Evolutionary conservation across 2,329 filamentous ascomycete species (phyloP).

Genomic region (Talaromyces sp.): DNA sequence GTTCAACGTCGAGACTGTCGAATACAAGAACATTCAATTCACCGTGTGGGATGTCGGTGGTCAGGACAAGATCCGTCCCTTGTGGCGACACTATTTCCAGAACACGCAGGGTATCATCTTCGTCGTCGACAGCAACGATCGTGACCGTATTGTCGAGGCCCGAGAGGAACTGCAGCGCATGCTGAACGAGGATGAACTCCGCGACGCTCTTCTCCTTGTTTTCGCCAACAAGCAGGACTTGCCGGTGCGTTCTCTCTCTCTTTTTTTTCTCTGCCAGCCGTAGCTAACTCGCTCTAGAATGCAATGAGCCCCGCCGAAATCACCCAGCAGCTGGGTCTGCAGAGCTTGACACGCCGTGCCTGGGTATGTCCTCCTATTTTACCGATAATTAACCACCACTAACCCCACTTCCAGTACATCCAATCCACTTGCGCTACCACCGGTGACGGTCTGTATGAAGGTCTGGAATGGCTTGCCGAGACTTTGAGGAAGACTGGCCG

Average conservation of each 20-base stretch:
- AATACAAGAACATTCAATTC: slow-evolving; percentile 99
- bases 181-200: slow-evolving; percentile 97
- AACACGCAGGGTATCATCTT: slow-evolving; percentile 99
- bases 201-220: slow-evolving; percentile 91
- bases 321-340: slow-evolving; percentile 98
- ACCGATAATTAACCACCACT: slow-evolving; percentile 10
- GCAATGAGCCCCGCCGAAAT: slow-evolving; percentile 99
- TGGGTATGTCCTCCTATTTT: slow-evolving; percentile 68
- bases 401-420: slow-evolving; percentile 65
- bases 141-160: slow-evolving; percentile 95
- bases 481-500: slow-evolving; percentile 67
- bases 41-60: slow-evolving; percentile 99
- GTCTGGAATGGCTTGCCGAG: slow-evolving; percentile 87
- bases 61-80: slow-evolving; percentile 98
- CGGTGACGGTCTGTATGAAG: slow-evolving; percentile 98
- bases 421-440: slow-evolving; percentile 99
- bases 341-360: slow-evolving; percentile 95
- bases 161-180: slow-evolving; percentile 95
- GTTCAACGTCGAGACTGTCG: slow-evolving; percentile 99
- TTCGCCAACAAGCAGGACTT: slow-evolving; percentile 99
- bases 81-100: slow-evolving; percentile 99
- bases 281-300: slow-evolving; percentile 58
- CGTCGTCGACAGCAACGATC: slow-evolving; percentile 98
- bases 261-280: slow-evolving; percentile 3
- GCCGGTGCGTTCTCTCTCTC: slow-evolving; percentile 59